phyloP scores from a whole-genome alignment of 2,329 filamentous ascomycete genomes.

The Stemphylium beticola region DNA sequence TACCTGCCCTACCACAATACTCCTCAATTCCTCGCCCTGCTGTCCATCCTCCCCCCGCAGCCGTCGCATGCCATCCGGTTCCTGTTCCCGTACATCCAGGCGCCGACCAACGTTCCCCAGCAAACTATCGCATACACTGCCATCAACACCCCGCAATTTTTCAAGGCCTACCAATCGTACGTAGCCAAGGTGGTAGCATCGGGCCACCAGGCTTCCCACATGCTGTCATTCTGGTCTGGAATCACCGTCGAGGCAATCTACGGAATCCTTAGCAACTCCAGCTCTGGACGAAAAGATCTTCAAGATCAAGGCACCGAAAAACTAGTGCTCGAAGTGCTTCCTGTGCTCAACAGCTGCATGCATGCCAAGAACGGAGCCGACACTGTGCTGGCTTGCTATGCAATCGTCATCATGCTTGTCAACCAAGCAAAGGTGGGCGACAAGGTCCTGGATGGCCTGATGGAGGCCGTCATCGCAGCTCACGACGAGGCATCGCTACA shows the following conservation, averaged over 20 bases:
- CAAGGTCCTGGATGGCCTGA: slow-evolving; percentile 79
- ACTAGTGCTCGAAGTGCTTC: slow-evolving; percentile 71
- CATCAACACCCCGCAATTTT: slow-evolving; percentile 76
- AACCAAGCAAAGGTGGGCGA: slow-evolving; percentile 83
- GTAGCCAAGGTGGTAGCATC: slow-evolving; percentile 75
- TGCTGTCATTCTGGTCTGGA: slow-evolving; percentile 90
- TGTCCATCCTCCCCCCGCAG: slow-evolving; percentile 82
- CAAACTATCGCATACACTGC: slow-evolving; percentile 84
- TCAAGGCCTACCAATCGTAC: slow-evolving; percentile 78
- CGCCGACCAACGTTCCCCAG: slow-evolving; percentile 76
- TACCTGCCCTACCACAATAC: slow-evolving; percentile 93
- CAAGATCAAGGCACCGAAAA: slow-evolving; percentile 83
- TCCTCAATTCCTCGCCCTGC: slow-evolving; percentile 80
- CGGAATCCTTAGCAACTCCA: slow-evolving; percentile 77
- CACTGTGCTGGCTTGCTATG: slow-evolving; percentile 85
- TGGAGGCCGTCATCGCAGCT: slow-evolving; percentile 83
- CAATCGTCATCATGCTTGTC: slow-evolving; percentile 85
- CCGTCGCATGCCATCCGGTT: slow-evolving; percentile 81
- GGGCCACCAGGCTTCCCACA: slow-evolving; percentile 74
- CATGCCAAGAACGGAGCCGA: slow-evolving; percentile 77
- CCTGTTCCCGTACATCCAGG: slow-evolving; percentile 82
- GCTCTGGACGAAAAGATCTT: slow-evolving; percentile 76
- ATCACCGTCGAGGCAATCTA: slow-evolving; percentile 85
- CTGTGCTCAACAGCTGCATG: slow-evolving; percentile 77
- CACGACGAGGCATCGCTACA: slow-evolving; percentile 77